phyloP scores from a whole-genome alignment of 352 stramenopile species.

The Albugo candida region DNA sequence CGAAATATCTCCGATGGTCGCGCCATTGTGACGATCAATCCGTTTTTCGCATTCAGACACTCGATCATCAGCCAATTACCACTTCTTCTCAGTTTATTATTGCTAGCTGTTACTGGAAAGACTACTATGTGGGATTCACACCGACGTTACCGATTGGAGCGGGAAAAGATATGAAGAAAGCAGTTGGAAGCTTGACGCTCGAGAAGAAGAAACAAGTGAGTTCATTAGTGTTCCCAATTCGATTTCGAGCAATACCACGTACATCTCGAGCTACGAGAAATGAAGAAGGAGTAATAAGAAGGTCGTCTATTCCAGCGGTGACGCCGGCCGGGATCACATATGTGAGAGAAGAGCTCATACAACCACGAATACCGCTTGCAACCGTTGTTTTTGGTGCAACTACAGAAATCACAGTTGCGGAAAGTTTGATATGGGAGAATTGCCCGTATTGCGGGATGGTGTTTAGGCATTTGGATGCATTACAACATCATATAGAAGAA shows the following conservation, averaged over 20 bases:
- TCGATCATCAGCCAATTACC: slow-evolving; percentile 26
- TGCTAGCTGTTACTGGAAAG: slow-evolving; percentile 32
- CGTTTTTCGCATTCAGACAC: slow-evolving; percentile 36
- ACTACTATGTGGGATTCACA: slow-evolving; percentile 27
- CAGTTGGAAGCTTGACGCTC: slow-evolving; percentile 38
- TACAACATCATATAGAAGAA: too few relatives aligned
- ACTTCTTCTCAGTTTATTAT: slow-evolving; percentile 33
- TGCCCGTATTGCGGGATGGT: too few relatives aligned
- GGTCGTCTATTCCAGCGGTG: slow-evolving; percentile 15
- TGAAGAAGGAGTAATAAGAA: slow-evolving; percentile 6
- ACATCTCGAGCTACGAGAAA: background rate
- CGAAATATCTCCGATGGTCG: slow-evolving; percentile 50
- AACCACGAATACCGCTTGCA: slow-evolving; percentile 19
- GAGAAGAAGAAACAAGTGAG: slow-evolving; percentile 43
- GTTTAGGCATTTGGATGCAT: too few relatives aligned
- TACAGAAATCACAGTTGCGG: slow-evolving; percentile 1
- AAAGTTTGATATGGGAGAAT: slow-evolving; percentile 13
- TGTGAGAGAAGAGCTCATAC: slow-evolving; percentile 23
- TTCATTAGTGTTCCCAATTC: slow-evolving; percentile 37
- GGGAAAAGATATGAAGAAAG: slow-evolving; percentile 22
- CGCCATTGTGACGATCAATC: slow-evolving; percentile 30
- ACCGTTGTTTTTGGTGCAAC: background rate
- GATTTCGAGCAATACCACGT: slow-evolving; percentile 20
- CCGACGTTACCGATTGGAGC: slow-evolving; percentile 30
- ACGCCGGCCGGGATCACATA: slow-evolving; percentile 30